phyloP scores from a whole-genome alignment of 1,284 basidiomycete genomes.

The Apiotrichum montevideense region DNA sequence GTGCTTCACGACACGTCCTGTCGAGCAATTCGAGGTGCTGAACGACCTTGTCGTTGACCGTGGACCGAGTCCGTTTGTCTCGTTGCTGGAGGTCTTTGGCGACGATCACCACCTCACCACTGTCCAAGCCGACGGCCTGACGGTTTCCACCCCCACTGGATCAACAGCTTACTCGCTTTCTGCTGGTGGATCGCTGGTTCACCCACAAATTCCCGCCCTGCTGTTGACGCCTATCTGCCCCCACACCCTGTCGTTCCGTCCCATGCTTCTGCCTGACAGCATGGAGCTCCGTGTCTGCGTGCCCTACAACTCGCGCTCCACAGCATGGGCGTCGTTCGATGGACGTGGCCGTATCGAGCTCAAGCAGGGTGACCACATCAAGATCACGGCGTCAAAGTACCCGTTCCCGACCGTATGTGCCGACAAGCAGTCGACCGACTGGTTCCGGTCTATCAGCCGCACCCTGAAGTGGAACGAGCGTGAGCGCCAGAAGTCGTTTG shows the following conservation, averaged over 20 bases:
- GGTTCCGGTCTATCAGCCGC: constrained; percentile 95
- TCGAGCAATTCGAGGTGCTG: constrained; percentile 94
- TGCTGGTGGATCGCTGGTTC: constrained; percentile 93
- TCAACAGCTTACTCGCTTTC: constrained; percentile 99
- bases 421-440: constrained; percentile 94
- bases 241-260: constrained; percentile 96
- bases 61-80: constrained; percentile 96
- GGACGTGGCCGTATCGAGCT: constrained; percentile 93
- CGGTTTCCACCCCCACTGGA: constrained; percentile 92
- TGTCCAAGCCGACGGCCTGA: constrained; percentile 95
- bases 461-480: constrained; percentile 98
- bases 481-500: constrained; percentile 93
- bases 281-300: constrained; percentile 99
- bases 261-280: constrained; percentile 95
- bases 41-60: constrained; percentile 98
- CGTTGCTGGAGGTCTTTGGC: constrained; percentile 93
- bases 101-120: constrained; percentile 99
- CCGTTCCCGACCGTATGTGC: constrained; percentile 98
- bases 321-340: constrained; percentile 98
- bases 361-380: constrained; percentile 98
- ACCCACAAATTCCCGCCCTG: constrained; percentile 94
- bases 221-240: constrained; percentile 98
- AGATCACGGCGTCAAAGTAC: constrained; percentile 94
- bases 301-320: constrained; percentile 94
- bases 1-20: constrained; percentile 92